Base-by-base conservation (phyloP, 1,284 basidiomycete species). In the Cystobasidiaceae sp. region DNA sequence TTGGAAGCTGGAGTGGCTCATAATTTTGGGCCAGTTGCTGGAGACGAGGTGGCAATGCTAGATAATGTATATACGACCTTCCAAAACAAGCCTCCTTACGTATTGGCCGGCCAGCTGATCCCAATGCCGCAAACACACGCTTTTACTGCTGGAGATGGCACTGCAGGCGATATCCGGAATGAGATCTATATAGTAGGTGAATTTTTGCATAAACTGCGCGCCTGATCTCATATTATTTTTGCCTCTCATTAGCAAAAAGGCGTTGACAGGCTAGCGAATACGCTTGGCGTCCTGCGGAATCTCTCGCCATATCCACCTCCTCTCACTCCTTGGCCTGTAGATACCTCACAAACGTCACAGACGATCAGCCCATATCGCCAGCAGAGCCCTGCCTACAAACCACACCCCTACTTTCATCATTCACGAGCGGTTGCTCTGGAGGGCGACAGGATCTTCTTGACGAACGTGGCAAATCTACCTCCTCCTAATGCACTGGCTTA, bases 31-130 rank as follows among this genome's bases (percentile, higher is more conserved):
- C 49, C 49, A 13, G 13, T 69, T 51, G 50, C 55, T 6, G 39
- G 48, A 4, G 68, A 68, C 30, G 70, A 72, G 44, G 28, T 70
- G 5, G 68, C 62, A 1, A 70, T 73, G 19, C 69, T 72, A 8
- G 74, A 75, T 65, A 74, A 73, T 46, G 70, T 66, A 34, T 75
- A 74, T 60, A 56, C 71, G 32, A 72, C 70, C 19, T 67, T 71
- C 28, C 55, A 70, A 43, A 75, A 75, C 46, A 59, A 66, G 11
- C 67, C 72, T 44, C 70, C 73, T 0, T 70, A 69, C 33, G 69
- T 75, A 11, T 15, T 74, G 1, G 49, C 68, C 23, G 62, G 64
- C 33, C 21, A 19, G 37, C 30, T 71, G 41, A 23, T 52, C 4
- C 59, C 67, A 44, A 37, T 71, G 51, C 68, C 61, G n/a, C 21